phyloP scores from a whole-genome alignment of 1,284 basidiomycete species.

The Exsudoporus floridanus region DNA sequence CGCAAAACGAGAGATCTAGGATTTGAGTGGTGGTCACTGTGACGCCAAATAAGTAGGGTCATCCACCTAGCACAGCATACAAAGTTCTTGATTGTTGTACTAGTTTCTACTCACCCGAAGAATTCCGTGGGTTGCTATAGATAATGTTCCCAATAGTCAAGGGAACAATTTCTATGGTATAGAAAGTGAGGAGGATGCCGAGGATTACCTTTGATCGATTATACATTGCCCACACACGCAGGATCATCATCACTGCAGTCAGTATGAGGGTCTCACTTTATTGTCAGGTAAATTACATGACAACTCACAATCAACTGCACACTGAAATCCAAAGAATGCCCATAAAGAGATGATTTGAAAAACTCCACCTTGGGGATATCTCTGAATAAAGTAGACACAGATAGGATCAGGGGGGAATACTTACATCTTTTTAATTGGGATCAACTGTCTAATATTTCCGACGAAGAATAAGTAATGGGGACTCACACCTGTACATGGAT shows the following conservation, averaged over 20 bases:
- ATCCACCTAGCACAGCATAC: not conserved
- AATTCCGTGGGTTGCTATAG: not conserved
- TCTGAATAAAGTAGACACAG: not conserved
- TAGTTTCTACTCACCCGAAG: not conserved
- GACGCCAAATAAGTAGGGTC: not conserved
- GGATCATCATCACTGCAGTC: conserved; percentile 8
- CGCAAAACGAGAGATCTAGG: conserved; percentile 1
- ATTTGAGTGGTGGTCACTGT: not conserved
- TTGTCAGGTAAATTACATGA: not conserved
- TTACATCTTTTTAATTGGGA: conserved; percentile 5
- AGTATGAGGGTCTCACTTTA: no score
- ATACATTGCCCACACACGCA: conserved; percentile 14
- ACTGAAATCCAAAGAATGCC: not conserved
- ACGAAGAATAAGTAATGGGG: not conserved
- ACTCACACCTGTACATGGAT: conserved; percentile 2
- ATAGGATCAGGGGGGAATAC: not conserved
- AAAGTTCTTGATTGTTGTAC: no score
- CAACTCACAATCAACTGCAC: conserved; percentile 5
- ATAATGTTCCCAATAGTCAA: not conserved
- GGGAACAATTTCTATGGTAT: not conserved
- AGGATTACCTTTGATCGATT: conserved; percentile 5
- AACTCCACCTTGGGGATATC: not conserved
- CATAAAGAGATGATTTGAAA: not conserved
- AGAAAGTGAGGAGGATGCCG: not conserved
- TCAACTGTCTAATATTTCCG: not conserved